These are phyloP conservation scores for Inga leiocalycina DNA, from an alignment of 306 rosid species.

Conservation along the genomic window DNA sequence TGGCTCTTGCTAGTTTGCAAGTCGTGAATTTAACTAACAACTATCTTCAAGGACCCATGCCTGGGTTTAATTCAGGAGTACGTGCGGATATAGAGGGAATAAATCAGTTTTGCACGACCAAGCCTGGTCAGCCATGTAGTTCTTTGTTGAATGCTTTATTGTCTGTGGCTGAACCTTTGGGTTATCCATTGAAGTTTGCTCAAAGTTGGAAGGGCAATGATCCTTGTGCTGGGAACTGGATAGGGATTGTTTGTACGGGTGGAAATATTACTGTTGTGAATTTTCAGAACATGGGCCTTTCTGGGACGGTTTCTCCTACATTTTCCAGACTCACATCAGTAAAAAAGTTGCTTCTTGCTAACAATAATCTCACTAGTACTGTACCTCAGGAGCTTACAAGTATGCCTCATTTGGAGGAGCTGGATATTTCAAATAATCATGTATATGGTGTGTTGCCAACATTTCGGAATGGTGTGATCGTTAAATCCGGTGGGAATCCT, in stretches of 20 bases:
- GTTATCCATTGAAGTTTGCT: conserved; percentile 69
- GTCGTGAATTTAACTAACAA: conserved; percentile 71
- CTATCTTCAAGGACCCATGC: conserved; percentile 74
- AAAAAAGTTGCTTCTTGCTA: conserved; percentile 45
- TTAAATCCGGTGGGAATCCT: conserved; percentile 55
- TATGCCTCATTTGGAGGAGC: conserved; percentile 43
- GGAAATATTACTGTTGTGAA: conserved; percentile 51
- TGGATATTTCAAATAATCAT: conserved; percentile 66
- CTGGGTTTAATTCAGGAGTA: conserved; percentile 46
- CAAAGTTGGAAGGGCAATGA: conserved; percentile 68
- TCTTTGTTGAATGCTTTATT: conserved; percentile 52
- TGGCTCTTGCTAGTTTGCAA: conserved; percentile 35
- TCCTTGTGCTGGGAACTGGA: conserved; percentile 66
- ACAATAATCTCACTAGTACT: conserved; percentile 54
- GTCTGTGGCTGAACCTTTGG: conserved; percentile 46
- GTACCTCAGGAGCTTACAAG: conserved; percentile 64
- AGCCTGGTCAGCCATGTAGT: conserved; percentile 53
- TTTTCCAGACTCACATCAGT: conserved; percentile 51
- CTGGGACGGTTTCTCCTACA: conserved; percentile 68
- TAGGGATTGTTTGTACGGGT: conserved; percentile 50
- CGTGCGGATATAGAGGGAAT: conserved; percentile 39
- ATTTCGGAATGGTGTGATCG: conserved; percentile 42
- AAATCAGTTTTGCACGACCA: conserved; percentile 56
- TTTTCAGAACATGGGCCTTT: conserved; percentile 57
- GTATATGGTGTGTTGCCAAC: conserved; percentile 60